Evolutionary conservation across 148 eudicot genomes (phyloP).

Genomic region (Rhododendron simsii): DNA sequence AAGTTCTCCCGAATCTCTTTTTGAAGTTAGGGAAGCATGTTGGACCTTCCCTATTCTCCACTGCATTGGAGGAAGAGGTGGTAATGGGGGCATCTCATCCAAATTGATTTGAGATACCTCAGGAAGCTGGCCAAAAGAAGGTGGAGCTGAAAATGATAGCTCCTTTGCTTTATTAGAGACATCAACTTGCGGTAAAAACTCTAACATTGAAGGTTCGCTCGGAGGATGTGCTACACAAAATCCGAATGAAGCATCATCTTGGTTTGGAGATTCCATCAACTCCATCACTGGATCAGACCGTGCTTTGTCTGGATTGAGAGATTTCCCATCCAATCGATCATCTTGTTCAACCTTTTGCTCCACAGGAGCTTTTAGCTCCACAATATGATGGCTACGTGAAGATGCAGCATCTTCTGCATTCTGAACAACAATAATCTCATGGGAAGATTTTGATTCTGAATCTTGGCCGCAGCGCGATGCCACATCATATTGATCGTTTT

Average conservation of each 20-base stretch:
- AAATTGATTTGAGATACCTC: conserved; percentile 35
- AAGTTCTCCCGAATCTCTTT: conserved; percentile 20
- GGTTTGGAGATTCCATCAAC: conserved; percentile 20
- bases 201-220: conserved; percentile 24
- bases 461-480: background rate
- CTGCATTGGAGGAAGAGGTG: conserved; percentile 97
- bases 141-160: conserved; percentile 17
- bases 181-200: conserved; percentile 20
- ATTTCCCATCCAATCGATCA: conserved; percentile 5
- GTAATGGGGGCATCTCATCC: conserved; percentile 76
- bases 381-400: background rate
- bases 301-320: conserved; percentile 12
- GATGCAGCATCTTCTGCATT: background rate
- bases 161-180: conserved; percentile 21
- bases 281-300: conserved; percentile 5
- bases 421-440: conserved; percentile 8
- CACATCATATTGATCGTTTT: background rate
- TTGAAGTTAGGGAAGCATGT: conserved; percentile 35
- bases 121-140: conserved; percentile 35
- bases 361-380: conserved; percentile 2
- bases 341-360: conserved; percentile 4
- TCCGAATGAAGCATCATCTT: conserved; percentile 9
- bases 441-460: conserved; percentile 8
- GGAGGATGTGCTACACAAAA: conserved; percentile 20
- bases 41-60: conserved; percentile 79